Conservation (phyloP, 2,329 filamentous ascomycete genomes). For the Dichotomopilus funicola region DNA sequence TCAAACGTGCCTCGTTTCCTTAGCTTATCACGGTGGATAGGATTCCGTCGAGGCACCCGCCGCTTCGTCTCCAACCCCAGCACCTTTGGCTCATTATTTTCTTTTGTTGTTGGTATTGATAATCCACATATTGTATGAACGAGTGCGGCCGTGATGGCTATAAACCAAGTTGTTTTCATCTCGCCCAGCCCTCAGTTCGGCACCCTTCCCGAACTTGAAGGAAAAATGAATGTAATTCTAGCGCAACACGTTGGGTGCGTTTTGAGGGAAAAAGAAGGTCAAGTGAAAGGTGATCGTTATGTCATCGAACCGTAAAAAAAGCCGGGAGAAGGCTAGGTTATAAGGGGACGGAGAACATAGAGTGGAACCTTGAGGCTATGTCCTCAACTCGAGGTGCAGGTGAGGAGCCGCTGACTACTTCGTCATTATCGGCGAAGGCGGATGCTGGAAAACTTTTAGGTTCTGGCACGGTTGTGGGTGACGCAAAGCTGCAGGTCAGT, state of each 20-base stretch:
- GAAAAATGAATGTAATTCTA: slow-evolving; percentile 1
- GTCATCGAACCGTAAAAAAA: not conserved
- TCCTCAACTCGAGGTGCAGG: not conserved
- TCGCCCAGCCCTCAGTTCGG: slow-evolving; percentile 1
- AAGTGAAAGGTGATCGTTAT: not conserved
- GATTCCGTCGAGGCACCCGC: slow-evolving; percentile 32
- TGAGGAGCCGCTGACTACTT: not conserved
- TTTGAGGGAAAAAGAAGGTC: not conserved
- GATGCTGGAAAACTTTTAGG: too few species aligned
- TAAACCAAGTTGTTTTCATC: slow-evolving; percentile 33
- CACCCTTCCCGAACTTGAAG: not conserved
- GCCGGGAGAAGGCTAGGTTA: not conserved
- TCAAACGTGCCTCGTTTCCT: slow-evolving; percentile 40
- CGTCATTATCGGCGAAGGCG: not conserved
- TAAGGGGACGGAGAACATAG: not conserved
- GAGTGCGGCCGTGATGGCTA: slow-evolving; percentile 28
- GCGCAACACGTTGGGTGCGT: not conserved
- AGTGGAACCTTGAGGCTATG: slow-evolving; percentile 4
- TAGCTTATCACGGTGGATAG: slow-evolving; percentile 39
- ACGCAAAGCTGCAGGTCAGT: too few species aligned
- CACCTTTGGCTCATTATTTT: slow-evolving; percentile 36
- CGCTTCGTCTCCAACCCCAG: slow-evolving; percentile 41
- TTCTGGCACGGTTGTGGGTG: too few species aligned
- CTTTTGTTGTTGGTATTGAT: slow-evolving; percentile 24
- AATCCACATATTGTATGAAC: slow-evolving; percentile 24